Evolutionary conservation across 1,284 basidiomycete species (phyloP), one percentile per base, ranked within the genome.

Genomic region (Naganishia liquefaciens): DNA sequence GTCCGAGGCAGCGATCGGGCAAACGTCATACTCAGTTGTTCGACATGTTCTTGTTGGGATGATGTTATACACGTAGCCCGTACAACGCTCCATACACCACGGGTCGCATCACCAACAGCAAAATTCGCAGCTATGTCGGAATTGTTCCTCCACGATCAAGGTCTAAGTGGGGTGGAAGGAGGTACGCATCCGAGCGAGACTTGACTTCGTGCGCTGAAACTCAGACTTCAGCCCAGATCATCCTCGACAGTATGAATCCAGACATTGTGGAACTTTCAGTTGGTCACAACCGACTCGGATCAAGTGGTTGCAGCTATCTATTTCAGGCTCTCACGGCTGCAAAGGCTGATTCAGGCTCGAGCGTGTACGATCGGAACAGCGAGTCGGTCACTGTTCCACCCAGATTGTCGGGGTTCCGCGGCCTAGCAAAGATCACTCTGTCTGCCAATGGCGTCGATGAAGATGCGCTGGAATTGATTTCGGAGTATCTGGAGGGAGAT

Each of bases 391-490:
- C 28, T 15, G 57, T 60, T 25, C 57, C 57, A 10, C 46, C 46
- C 10, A 50, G 46, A 39, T 27, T 60, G 13, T 28, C 46, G 9
- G 57, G 57, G 15, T 60, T 60, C 44, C 19, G 39, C 17, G 57
- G 46, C 5, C 47, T 60, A 11, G 39, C 17, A 25, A 60, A 60
- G 33, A 60, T 60, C 23, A 60, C 57, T 25, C 39, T 60, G 21
- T 60, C 57, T 11, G 57, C 57, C 10, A 60, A 60, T 27, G 57
- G 57, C 23, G 25, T 60, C 28, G 57, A 60, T 25, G 57, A 60
- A 40, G 46, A 50, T 23, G 46, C 57, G 3, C 27, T 60, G 23
- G 46, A 39, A 49, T 21, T 21, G 21, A 60, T 60, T 28, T 46
- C 46, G 11, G 57, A 60, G 23, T 60, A 50, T 23, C 33, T 60